These are phyloP conservation scores for Didymosphaeria variabile DNA, from an alignment of 2,329 filamentous ascomycete species.

Conservation along the genomic window DNA sequence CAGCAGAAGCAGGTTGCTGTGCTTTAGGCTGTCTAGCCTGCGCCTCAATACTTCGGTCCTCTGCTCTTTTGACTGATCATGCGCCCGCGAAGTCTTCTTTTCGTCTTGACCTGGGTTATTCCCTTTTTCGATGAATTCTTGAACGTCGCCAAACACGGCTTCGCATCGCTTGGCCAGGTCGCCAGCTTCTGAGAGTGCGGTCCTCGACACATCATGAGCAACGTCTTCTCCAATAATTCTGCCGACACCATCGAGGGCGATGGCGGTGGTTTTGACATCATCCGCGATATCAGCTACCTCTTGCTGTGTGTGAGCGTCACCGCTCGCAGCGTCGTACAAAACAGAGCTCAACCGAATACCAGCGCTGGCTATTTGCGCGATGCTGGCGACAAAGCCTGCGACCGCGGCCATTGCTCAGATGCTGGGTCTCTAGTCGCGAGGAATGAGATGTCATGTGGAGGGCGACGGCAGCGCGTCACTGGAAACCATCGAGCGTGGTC, in stretches of 20 bases:
- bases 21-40: slow-evolving; percentile 39
- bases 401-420: slow-evolving; percentile 34
- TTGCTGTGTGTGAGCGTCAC: slow-evolving; percentile 31
- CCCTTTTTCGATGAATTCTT: slow-evolving; percentile 32
- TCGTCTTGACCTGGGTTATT: slow-evolving; percentile 26
- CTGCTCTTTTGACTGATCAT: slow-evolving; percentile 37
- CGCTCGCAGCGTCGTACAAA: slow-evolving; percentile 33
- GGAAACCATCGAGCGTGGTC: slow-evolving; percentile 3
- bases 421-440: slow-evolving; percentile 5
- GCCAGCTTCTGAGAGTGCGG: slow-evolving; percentile 34
- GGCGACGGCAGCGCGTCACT: slow-evolving; percentile 6
- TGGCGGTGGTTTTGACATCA: slow-evolving; percentile 37
- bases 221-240: slow-evolving; percentile 29
- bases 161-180: slow-evolving; percentile 37
- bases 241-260: slow-evolving; percentile 34
- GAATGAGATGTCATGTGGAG: slow-evolving; percentile 15
- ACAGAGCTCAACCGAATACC: slow-evolving; percentile 35
- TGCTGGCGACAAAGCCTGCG: slow-evolving; percentile 34
- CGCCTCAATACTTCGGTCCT: slow-evolving; percentile 33
- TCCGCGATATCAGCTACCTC: slow-evolving; percentile 36
- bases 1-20: slow-evolving; percentile 36
- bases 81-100: slow-evolving; percentile 23
- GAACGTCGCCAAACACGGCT: slow-evolving; percentile 36
- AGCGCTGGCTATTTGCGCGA: slow-evolving; percentile 35
- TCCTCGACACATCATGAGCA: slow-evolving; percentile 27